Percentiles rank a stretch among this genome's conserved stretches.
Evolutionary conservation across 2,329 filamentous ascomycete genomes (phyloP).

Genomic region (Alternaria alternata): DNA sequence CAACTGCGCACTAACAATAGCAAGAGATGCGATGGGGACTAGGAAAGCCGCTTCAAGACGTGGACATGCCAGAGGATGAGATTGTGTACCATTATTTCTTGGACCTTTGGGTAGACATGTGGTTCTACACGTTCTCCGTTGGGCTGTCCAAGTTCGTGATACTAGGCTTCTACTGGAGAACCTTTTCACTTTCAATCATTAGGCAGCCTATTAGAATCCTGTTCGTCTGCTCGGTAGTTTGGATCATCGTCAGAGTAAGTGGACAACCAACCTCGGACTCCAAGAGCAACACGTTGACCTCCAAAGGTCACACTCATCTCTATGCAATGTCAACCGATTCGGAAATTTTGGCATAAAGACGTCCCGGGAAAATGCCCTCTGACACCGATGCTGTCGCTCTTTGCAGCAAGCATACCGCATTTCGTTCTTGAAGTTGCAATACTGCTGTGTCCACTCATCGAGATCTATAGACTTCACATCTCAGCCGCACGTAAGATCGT

Average conservation of each 20-base stretch:
- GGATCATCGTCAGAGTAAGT: constrained; percentile 30
- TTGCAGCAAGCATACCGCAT: constrained; percentile 27
- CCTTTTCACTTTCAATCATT: constrained; percentile 27
- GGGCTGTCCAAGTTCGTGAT: constrained; percentile 35
- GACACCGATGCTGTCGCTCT: constrained; percentile 30
- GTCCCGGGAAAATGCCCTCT: constrained; percentile 26
- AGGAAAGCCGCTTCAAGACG: constrained; percentile 23
- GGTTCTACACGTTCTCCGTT: constrained; percentile 35
- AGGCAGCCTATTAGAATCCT: constrained; percentile 31
- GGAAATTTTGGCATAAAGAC: constrained; percentile 29
- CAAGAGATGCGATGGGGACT: constrained; percentile 37
- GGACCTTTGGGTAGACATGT: constrained; percentile 35
- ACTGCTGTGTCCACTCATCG: constrained; percentile 29
- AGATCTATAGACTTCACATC: constrained; percentile 29
- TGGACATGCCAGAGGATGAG: constrained; percentile 21
- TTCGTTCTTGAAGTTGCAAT: constrained; percentile 35
- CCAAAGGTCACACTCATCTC: constrained; percentile 25
- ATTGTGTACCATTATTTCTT: constrained; percentile 29
- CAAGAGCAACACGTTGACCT: not conserved
- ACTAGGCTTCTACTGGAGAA: constrained; percentile 35
- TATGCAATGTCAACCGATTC: constrained; percentile 30
- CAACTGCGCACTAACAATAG: constrained; percentile 9
- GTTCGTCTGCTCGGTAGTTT: constrained; percentile 17
- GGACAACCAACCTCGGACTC: not conserved
- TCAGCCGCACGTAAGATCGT: constrained; percentile 26